Evolutionary conservation across 306 rosid genomes (phyloP).

Genomic region (Macrotyloma uniflorum): DNA sequence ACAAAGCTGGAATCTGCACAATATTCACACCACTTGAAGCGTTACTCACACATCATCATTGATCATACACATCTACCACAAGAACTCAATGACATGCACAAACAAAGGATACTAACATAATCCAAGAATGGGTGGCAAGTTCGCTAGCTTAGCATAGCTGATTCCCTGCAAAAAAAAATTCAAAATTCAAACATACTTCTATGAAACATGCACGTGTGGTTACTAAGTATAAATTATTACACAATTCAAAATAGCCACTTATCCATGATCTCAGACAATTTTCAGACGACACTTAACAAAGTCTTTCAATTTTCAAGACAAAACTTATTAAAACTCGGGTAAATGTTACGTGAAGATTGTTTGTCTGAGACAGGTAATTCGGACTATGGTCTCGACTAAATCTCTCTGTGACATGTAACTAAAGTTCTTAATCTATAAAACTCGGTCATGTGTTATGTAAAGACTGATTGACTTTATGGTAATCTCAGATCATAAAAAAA

Average conservation of each 20-base stretch:
- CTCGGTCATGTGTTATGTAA: not conserved
- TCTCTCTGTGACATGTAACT: not conserved
- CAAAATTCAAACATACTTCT: not conserved
- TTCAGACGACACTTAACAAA: not conserved
- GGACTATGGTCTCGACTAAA: no score
- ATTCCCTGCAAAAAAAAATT: slow-evolving; percentile 71
- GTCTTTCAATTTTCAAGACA: no score
- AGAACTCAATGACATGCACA: not conserved
- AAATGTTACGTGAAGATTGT: not conserved
- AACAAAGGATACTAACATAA: slow-evolving; percentile 65
- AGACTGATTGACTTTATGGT: no score
- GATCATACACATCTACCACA: not conserved
- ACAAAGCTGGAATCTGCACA: slow-evolving; percentile 98
- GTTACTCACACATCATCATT: not conserved
- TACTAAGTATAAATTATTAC: not conserved
- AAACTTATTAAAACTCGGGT: not conserved
- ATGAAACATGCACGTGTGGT: not conserved
- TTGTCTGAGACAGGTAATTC: not conserved
- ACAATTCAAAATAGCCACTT: no score
- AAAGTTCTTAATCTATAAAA: no score
- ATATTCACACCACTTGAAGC: slow-evolving; percentile 5
- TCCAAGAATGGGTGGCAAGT: slow-evolving; percentile 93
- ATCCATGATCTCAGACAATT: not conserved
- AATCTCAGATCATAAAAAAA: not conserved
- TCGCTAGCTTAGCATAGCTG: slow-evolving; percentile 98